phyloP scores from a whole-genome alignment of 1,284 basidiomycete genomes.

The Rhodotorula sp. region DNA sequence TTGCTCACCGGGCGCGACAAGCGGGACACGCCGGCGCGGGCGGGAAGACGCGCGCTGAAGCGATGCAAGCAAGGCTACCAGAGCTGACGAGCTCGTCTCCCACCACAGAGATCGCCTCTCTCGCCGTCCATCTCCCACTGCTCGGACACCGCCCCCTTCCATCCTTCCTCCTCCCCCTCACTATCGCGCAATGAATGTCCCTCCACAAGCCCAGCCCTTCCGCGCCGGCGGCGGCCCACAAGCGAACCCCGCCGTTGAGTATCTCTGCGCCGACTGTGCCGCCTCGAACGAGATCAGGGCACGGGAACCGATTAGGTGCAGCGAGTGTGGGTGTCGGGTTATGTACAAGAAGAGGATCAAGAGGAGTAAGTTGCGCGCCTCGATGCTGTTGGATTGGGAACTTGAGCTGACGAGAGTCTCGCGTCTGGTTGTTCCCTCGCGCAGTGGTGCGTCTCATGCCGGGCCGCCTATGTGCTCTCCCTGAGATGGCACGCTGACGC shows the following conservation, averaged over 20 bases:
- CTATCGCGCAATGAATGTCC: slow-evolving; percentile 16
- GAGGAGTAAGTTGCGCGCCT: slow-evolving; percentile 69
- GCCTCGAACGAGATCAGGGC: slow-evolving; percentile 88
- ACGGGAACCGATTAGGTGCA: slow-evolving; percentile 92
- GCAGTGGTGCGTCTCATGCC: slow-evolving; percentile 23
- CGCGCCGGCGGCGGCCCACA: background rate
- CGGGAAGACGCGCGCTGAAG: too few species aligned
- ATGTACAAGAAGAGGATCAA: slow-evolving; percentile 99
- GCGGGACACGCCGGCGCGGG: too few species aligned
- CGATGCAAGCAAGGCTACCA: too few species aligned
- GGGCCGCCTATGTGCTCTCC: background rate
- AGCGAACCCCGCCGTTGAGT: slow-evolving; percentile 60
- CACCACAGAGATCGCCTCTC: too few species aligned
- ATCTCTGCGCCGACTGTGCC: slow-evolving; percentile 93
- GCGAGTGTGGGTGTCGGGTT: slow-evolving; percentile 95
- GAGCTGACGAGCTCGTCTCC: too few species aligned
- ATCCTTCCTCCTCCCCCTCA: background rate
- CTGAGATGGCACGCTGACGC: background rate
- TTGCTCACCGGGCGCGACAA: too few species aligned
- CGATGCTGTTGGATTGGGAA: too few species aligned
- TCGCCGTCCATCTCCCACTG: background rate
- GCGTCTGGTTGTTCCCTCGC: background rate
- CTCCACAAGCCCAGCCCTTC: slow-evolving; percentile 2
- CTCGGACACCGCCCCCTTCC: background rate
- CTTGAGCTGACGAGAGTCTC: background rate